These are phyloP conservation scores for Ampelocalamus luodianensis DNA, from an alignment of 176 grass and related monocot species.

Conservation along the genomic window DNA sequence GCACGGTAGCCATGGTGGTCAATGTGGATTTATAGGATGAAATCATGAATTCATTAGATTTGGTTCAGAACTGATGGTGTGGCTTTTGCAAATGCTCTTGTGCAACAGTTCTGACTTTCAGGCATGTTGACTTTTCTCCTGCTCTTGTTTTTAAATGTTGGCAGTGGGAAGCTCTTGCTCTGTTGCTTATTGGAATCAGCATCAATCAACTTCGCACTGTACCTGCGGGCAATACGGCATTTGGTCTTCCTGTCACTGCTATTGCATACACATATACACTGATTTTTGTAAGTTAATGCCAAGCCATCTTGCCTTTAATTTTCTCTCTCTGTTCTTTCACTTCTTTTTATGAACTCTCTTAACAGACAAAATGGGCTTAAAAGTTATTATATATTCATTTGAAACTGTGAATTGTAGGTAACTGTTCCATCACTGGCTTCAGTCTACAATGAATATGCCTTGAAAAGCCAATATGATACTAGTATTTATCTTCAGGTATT, in stretches of 20 bases:
- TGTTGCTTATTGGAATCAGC: slow-evolving; percentile 96
- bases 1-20: slow-evolving; percentile 37
- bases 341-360: slow-evolving; percentile 22
- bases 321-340: not conserved
- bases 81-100: slow-evolving; percentile 12
- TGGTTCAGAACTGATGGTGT: not conserved
- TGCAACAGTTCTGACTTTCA: slow-evolving; percentile 7
- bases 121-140: slow-evolving; percentile 10
- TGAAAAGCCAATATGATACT: slow-evolving; percentile 99
- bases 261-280: slow-evolving; percentile 91
- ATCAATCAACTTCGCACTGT: slow-evolving; percentile 89
- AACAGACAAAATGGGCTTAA: not conserved
- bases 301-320: slow-evolving; percentile 18
- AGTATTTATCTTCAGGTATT: slow-evolving; percentile 98
- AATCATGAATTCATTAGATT: not conserved
- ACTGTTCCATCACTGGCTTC: slow-evolving; percentile 97
- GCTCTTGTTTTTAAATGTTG: slow-evolving; percentile 30
- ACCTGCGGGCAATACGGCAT: slow-evolving; percentile 62
- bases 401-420: slow-evolving; percentile 56
- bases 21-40: not conserved
- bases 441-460: slow-evolving; percentile 97
- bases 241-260: slow-evolving; percentile 82
- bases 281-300: slow-evolving; percentile 83
- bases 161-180: slow-evolving; percentile 98
- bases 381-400: slow-evolving; percentile 32